Percentiles rank a stretch among this genome's conserved stretches.
phyloP scores from a whole-genome alignment of 495 filamentous ascomycete species.

The Daldinia vernicosa region DNA sequence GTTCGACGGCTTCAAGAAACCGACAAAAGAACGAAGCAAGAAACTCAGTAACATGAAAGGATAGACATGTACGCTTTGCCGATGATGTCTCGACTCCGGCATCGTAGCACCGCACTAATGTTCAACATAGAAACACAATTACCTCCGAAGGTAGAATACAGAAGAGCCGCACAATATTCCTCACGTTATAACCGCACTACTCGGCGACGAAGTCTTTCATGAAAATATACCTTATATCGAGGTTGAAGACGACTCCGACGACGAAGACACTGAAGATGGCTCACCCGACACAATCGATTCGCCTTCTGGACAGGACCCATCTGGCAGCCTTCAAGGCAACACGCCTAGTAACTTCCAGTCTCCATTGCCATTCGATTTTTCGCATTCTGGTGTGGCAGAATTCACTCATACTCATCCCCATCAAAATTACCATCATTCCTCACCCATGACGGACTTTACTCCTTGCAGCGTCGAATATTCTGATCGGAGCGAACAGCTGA shows the following conservation, averaged over 20 bases:
- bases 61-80: background rate
- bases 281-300: conserved; percentile 19
- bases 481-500: background rate
- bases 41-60: background rate
- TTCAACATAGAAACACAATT: background rate
- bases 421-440: conserved; percentile 13
- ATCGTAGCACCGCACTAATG: background rate
- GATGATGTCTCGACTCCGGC: background rate
- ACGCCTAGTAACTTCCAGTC: conserved; percentile 17
- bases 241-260: conserved; percentile 23
- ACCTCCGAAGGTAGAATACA: background rate
- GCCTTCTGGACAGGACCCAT: conserved; percentile 5
- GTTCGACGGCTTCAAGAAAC: background rate
- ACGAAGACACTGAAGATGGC: conserved; percentile 37
- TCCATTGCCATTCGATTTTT: conserved; percentile 18
- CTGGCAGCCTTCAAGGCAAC: conserved; percentile 4
- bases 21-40: background rate
- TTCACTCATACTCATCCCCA: conserved; percentile 10
- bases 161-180: background rate
- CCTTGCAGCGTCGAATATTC: conserved; percentile 9
- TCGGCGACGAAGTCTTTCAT: background rate
- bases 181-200: background rate
- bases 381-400: background rate
- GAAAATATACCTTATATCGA: no score
- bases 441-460: background rate